Evolutionary conservation across 2,329 filamentous ascomycete species (phyloP).

Genomic region (Phialemoniopsis sp.): DNA sequence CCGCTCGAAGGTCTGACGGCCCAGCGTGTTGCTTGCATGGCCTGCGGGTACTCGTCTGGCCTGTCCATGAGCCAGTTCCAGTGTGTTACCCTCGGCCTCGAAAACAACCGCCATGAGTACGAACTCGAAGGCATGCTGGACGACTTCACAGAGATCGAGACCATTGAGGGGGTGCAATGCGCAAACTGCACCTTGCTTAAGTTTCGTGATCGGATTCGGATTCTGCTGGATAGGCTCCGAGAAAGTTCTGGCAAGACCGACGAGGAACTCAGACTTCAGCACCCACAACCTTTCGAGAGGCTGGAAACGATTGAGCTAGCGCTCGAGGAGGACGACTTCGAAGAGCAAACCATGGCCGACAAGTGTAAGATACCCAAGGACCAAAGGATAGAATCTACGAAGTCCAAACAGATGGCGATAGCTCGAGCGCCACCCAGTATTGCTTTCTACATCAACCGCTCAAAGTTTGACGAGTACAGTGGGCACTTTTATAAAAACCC

Average conservation of each 20-base stretch:
- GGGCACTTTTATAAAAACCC: conserved; percentile 80
- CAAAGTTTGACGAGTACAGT: conserved; percentile 81
- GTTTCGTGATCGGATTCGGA: conserved; percentile 40
- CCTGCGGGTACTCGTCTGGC: conserved; percentile 83
- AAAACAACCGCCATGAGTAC: conserved; percentile 55
- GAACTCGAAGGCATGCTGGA: conserved; percentile 76
- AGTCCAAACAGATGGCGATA: conserved; percentile 85
- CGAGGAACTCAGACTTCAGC: conserved; percentile 26
- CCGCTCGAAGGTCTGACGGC: conserved; percentile 85
- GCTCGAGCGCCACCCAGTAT: conserved; percentile 77
- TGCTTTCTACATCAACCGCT: conserved; percentile 85
- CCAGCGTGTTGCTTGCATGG: conserved; percentile 82
- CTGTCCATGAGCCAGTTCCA: conserved; percentile 91
- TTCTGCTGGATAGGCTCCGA: conserved; percentile 33
- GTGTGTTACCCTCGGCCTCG: conserved; percentile 82
- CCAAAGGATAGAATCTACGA: conserved; percentile 71
- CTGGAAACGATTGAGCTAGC: conserved; percentile 65
- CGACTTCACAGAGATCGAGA: conserved; percentile 79
- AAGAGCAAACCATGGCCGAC: conserved; percentile 59
- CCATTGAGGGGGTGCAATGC: conserved; percentile 87
- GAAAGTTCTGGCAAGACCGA: conserved; percentile 27
- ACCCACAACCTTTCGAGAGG: conserved; percentile 48
- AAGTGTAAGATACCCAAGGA: conserved; percentile 64
- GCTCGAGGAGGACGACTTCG: conserved; percentile 75
- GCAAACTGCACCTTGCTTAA: conserved; percentile 80